These are phyloP conservation scores for Leucosporidium yakuticum DNA, from an alignment of 768 basidiomycete genomes.

Conservation along the genomic window DNA sequence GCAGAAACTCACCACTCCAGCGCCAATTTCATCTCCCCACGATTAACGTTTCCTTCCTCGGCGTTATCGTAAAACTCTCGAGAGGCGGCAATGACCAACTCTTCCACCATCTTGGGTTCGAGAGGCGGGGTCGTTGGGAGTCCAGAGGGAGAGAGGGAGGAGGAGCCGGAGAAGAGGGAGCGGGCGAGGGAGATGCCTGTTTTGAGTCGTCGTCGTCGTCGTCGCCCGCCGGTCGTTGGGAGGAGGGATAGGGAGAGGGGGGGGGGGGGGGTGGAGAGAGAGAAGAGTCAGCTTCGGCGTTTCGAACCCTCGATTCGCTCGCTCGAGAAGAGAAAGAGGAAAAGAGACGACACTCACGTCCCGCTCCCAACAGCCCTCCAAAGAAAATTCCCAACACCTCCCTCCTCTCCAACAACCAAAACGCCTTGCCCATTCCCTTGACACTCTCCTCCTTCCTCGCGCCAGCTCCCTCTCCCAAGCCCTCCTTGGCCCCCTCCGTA, in stretches of 20 bases:
- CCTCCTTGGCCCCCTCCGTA: constrained; percentile 47
- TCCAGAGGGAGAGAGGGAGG: constrained; percentile 42
- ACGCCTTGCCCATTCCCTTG: constrained; percentile 60
- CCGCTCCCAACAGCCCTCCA: constrained; percentile 73
- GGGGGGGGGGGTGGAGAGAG: not conserved
- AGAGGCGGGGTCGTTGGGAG: constrained; percentile 46
- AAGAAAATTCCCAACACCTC: constrained; percentile 81
- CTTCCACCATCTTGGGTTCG: constrained; percentile 52
- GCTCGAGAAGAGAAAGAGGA: not conserved
- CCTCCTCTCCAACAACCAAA: constrained; percentile 63
- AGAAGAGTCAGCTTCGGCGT: too few relatives aligned
- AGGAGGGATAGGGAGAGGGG: constrained; percentile 9
- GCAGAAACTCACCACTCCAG: constrained; percentile 72
- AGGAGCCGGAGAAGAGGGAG: constrained; percentile 50
- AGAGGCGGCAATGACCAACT: constrained; percentile 71
- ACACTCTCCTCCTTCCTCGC: constrained; percentile 50
- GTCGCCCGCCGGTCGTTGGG: too few relatives aligned
- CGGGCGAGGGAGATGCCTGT: constrained; percentile 20
- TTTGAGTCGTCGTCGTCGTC: fast-evolving
- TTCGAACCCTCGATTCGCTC: too few relatives aligned
- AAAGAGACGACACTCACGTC: constrained; percentile 58
- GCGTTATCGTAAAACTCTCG: constrained; percentile 95
- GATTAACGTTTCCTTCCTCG: constrained; percentile 79
- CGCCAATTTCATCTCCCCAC: constrained; percentile 92
- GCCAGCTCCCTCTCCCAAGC: constrained; percentile 79